Conservation (phyloP, 108 stramenopile species). For the Nitzschia sp. region DNA sequence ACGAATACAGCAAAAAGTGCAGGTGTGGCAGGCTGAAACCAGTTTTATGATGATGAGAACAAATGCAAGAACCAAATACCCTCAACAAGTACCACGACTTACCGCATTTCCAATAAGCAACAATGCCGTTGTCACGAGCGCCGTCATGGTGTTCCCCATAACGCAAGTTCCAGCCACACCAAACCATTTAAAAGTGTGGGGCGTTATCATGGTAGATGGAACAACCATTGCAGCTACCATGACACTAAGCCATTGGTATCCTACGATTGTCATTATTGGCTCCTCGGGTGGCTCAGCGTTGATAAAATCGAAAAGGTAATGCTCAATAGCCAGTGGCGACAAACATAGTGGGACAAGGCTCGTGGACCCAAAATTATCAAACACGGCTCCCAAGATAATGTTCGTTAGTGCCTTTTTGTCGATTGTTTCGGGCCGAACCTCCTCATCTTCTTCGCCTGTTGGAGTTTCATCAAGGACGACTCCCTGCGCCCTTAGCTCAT, state of each 20-base stretch:
- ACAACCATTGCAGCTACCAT: conserved; percentile 52
- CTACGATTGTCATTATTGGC: conserved; percentile 45
- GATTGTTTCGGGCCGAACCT: conserved; percentile 38
- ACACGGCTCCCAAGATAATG: conserved; percentile 45
- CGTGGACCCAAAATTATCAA: conserved; percentile 59
- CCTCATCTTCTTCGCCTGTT: conserved; percentile 29
- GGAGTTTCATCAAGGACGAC: neutral
- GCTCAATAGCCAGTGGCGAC: conserved; percentile 51
- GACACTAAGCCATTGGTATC: conserved; percentile 55
- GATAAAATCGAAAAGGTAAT: conserved; percentile 38
- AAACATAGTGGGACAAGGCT: conserved; percentile 54
- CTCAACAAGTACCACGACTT: no score
- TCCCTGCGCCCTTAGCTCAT: conserved; percentile 17
- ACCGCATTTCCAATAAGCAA: conserved; percentile 41
- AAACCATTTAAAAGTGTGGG: conserved; percentile 35
- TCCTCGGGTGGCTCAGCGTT: conserved; percentile 23
- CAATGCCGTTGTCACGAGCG: conserved; percentile 41
- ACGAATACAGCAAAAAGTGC: conserved; percentile 45
- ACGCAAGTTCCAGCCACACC: conserved; percentile 57
- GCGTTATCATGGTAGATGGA: conserved; percentile 50
- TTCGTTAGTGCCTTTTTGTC: conserved; percentile 46
- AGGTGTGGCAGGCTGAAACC: conserved; percentile 35
- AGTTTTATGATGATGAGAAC: no score
- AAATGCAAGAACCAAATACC: no score
- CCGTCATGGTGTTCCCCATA: conserved; percentile 48